A percentile compares a stretch with the other conserved stretches of the same genome.
These are phyloP conservation scores for Solanum pimpinellifolium DNA, from an alignment of 257 asterid genomes.

Conservation along the genomic window DNA sequence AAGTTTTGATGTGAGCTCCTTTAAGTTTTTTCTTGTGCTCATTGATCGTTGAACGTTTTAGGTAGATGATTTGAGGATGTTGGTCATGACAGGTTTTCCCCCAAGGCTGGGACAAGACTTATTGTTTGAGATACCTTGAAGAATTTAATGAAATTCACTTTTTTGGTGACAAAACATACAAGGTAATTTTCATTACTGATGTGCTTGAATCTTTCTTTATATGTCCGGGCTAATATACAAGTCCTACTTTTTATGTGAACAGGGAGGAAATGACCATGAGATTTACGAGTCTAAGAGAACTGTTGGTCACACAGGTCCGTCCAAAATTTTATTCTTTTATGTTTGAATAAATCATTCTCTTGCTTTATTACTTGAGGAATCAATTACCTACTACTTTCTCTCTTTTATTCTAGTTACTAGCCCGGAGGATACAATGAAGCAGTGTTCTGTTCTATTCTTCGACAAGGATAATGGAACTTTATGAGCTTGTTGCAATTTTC, in stretches of 20 bases:
- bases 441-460: conserved; percentile 44
- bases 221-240: not conserved
- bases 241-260: not conserved
- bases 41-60: not conserved
- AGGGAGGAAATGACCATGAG: conserved; percentile 94
- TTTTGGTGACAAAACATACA: conserved; percentile 91
- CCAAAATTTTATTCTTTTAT: not conserved
- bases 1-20: conserved; percentile 75
- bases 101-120: conserved; percentile 96
- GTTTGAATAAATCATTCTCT: not conserved
- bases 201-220: not conserved
- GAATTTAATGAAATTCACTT: conserved; percentile 80
- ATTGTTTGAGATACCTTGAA: conserved; percentile 77
- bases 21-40: not conserved
- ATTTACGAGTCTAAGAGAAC: conserved; percentile 81
- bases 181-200: conserved; percentile 26
- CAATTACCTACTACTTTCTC: not conserved
- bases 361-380: not conserved
- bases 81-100: conserved; percentile 62
- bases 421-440: conserved; percentile 60
- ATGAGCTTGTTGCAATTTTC: not conserved
- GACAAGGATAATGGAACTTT: conserved; percentile 20
- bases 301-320: conserved; percentile 79
- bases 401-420: conserved; percentile 39
- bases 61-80: not conserved